Conservation (phyloP, 352 stramenopile species). For the Globisporangium solare region DNA sequence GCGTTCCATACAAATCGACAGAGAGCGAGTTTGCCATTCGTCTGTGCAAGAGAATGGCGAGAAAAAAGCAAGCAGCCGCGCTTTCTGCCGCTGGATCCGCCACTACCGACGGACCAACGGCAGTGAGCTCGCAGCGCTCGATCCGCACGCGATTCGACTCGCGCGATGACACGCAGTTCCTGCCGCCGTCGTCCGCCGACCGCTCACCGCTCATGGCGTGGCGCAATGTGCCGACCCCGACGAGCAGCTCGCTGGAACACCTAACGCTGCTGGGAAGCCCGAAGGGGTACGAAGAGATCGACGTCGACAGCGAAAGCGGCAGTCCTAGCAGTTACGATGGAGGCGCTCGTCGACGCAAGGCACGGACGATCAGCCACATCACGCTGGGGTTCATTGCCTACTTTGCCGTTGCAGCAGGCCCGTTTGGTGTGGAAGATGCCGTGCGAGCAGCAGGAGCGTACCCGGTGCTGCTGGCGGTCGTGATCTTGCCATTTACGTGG, state of each 20-base stretch:
- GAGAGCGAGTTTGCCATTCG: background rate
- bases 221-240: slow-evolving; percentile 58
- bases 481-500: slow-evolving; percentile 80
- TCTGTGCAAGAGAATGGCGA: background rate
- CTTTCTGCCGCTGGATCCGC: background rate
- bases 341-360: slow-evolving; percentile 28
- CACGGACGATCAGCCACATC: slow-evolving; percentile 76
- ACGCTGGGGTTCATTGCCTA: slow-evolving; percentile 83
- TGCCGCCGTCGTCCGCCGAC: slow-evolving; percentile 70
- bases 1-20: no score
- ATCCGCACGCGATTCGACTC: slow-evolving; percentile 70
- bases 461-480: slow-evolving; percentile 63
- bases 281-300: slow-evolving; percentile 34
- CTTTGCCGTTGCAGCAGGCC: slow-evolving; percentile 72
- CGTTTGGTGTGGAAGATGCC: slow-evolving; percentile 77
- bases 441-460: slow-evolving; percentile 68
- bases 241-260: slow-evolving; percentile 20
- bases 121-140: slow-evolving; percentile 10
- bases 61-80: background rate
- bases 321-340: slow-evolving; percentile 11
- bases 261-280: slow-evolving; percentile 49
- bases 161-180: slow-evolving; percentile 56
- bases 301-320: slow-evolving; percentile 19
- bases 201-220: slow-evolving; percentile 72
- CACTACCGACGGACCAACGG: background rate